These are phyloP conservation scores for Phytophthora europaea DNA, from an alignment of 352 stramenopile genomes.

Conservation along the genomic window DNA sequence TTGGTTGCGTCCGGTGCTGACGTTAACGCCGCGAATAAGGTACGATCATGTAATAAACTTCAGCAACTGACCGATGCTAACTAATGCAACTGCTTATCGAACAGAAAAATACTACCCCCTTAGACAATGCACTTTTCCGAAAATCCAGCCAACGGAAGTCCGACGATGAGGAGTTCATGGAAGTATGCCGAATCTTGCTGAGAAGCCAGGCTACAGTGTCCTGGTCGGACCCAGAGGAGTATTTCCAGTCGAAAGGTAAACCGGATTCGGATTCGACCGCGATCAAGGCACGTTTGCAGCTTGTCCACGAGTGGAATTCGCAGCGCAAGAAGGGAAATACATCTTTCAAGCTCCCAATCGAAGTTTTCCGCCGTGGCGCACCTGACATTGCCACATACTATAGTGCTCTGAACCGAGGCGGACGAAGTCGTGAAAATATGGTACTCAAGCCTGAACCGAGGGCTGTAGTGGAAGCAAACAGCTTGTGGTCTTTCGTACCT, in stretches of 20 bases:
- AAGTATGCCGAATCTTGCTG: constrained; percentile 11
- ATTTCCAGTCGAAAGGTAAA: constrained; percentile 9
- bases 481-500: not conserved
- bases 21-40: constrained; percentile 24
- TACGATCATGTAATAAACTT: not conserved
- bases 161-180: constrained; percentile 17
- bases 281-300: constrained; percentile 11
- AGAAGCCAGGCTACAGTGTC: constrained; percentile 6
- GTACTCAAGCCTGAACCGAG: not conserved
- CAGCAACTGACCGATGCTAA: not conserved
- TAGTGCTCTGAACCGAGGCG: constrained; percentile 1
- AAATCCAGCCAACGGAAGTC: constrained; percentile 11
- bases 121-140: constrained; percentile 19
- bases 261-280: not conserved
- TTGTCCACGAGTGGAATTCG: constrained; percentile 18
- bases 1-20: constrained; percentile 10
- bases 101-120: constrained; percentile 11
- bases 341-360: constrained; percentile 9
- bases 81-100: not conserved
- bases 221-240: constrained; percentile 4
- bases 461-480: not conserved
- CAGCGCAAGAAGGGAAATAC: constrained; percentile 2
- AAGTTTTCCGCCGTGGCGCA: constrained; percentile 20
- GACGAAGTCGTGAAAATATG: not conserved
- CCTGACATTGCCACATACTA: constrained; percentile 22